Evolutionary conservation across 2,329 filamentous ascomycete genomes (phyloP).

Genomic region (Zymoseptoria crescenta): DNA sequence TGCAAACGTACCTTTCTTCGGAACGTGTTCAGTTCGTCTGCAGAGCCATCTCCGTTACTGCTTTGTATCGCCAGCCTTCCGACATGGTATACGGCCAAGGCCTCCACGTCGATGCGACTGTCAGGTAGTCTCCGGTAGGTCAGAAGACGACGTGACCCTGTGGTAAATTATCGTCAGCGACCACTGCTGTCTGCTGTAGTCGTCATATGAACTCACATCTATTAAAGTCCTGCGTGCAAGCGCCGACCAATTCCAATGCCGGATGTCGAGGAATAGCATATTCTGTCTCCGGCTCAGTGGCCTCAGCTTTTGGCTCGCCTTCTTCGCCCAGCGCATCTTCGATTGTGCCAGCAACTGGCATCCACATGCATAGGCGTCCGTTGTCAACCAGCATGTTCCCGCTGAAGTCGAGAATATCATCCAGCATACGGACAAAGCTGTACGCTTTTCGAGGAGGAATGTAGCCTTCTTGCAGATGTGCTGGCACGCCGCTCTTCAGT

Average conservation of each 20-base stretch:
- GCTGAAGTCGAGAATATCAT: slow-evolving; percentile 81
- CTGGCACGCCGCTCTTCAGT: slow-evolving; percentile 60
- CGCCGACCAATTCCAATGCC: slow-evolving; percentile 61
- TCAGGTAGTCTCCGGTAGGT: slow-evolving; percentile 71
- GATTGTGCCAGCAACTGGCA: slow-evolving; percentile 68
- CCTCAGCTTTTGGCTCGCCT: slow-evolving; percentile 6
- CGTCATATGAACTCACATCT: slow-evolving; percentile 55
- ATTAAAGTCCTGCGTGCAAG: slow-evolving; percentile 82
- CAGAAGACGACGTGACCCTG: slow-evolving; percentile 80
- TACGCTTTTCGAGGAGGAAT: slow-evolving; percentile 88
- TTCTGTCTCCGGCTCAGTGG: slow-evolving; percentile 51
- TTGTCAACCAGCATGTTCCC: slow-evolving; percentile 65
- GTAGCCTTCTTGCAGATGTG: slow-evolving; percentile 63
- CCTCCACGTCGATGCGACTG: slow-evolving; percentile 37
- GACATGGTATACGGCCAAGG: slow-evolving; percentile 20
- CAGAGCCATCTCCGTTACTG: slow-evolving; percentile 40
- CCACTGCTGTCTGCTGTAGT: not conserved
- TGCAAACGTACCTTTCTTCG: slow-evolving; percentile 41
- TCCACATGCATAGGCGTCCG: slow-evolving; percentile 88
- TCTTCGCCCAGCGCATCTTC: slow-evolving; percentile 47
- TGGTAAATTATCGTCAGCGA: not conserved
- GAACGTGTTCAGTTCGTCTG: slow-evolving; percentile 62
- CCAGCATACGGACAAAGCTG: slow-evolving; percentile 80
- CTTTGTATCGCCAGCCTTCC: slow-evolving; percentile 14
- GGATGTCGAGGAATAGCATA: slow-evolving; percentile 71